A percentile compares a stretch with the other conserved stretches of the same genome.
Evolutionary conservation across 108 stramenopile genomes (phyloP).

Genomic region (Aureococcus anophagefferens): DNA sequence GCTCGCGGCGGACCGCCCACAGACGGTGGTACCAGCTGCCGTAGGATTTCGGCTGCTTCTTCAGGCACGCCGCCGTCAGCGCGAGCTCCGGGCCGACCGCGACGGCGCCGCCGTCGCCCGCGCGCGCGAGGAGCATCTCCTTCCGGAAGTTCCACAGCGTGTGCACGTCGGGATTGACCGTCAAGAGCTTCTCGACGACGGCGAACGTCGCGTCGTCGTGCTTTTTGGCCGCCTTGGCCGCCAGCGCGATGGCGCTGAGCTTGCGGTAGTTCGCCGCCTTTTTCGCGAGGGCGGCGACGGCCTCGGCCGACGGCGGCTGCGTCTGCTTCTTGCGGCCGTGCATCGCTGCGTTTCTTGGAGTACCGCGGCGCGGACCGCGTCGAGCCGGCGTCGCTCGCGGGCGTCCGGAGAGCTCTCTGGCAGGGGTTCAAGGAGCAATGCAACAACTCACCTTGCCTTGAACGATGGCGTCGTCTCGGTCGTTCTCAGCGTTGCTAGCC

Average conservation of each 20-base stretch:
- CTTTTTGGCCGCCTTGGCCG: constrained; percentile 56
- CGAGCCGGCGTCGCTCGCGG: too few species aligned
- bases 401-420: too few species aligned
- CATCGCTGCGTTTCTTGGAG: constrained; percentile 10
- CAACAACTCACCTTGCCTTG: too few species aligned
- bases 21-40: constrained; percentile 94
- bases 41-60: constrained; percentile 91
- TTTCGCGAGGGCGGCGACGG: too few species aligned
- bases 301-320: neutral
- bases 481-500: too few species aligned
- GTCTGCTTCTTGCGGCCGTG: neutral
- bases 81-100: constrained; percentile 39
- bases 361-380: too few species aligned
- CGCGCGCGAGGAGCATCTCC: constrained; percentile 50
- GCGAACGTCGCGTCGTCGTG: constrained; percentile 54
- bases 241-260: too few species aligned
- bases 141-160: constrained; percentile 92
- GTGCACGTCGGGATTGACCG: constrained; percentile 83
- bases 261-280: too few species aligned
- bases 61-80: constrained; percentile 64
- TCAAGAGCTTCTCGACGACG: constrained; percentile 65
- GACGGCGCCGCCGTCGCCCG: neutral
- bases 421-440: too few species aligned
- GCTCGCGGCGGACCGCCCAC: constrained; percentile 64
- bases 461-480: too few species aligned